These are phyloP conservation scores for Hypoxylon sp. DNA, from an alignment of 2,329 filamentous ascomycete species.

Conservation along the genomic window DNA sequence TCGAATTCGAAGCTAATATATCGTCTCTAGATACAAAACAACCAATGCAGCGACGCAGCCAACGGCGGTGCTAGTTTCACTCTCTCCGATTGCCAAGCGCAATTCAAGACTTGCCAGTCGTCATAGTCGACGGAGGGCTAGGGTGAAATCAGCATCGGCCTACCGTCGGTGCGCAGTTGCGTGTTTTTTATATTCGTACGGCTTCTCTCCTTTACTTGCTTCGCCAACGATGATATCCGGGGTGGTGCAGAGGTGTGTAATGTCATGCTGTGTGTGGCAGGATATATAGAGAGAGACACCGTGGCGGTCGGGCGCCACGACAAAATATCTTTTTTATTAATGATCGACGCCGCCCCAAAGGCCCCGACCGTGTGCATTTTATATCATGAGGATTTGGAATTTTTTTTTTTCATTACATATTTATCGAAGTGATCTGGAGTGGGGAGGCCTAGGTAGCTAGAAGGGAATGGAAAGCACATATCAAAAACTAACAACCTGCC, in stretches of 20 bases:
- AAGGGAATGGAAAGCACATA: slow-evolving; percentile 36
- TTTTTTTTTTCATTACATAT: slow-evolving; percentile 25
- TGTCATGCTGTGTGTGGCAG: slow-evolving; percentile 37
- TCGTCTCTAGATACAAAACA: slow-evolving; percentile 63
- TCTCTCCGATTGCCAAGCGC: slow-evolving; percentile 62
- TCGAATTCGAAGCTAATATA: background rate
- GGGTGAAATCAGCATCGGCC: slow-evolving; percentile 18
- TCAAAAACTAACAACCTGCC: slow-evolving; percentile 22
- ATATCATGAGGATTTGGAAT: slow-evolving; percentile 27
- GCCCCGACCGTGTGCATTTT: slow-evolving; percentile 34
- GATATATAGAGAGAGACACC: slow-evolving; percentile 30
- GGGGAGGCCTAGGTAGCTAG: slow-evolving; percentile 32
- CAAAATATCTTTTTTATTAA: slow-evolving; percentile 35
- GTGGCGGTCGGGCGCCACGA: slow-evolving; percentile 30
- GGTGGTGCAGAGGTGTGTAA: slow-evolving; percentile 9
- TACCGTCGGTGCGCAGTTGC: slow-evolving; percentile 4
- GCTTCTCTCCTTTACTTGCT: slow-evolving; percentile 22
- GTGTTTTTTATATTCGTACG: slow-evolving; percentile 30
- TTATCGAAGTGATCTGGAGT: slow-evolving; percentile 28
- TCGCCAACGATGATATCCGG: slow-evolving; percentile 11
- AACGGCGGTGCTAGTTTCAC: slow-evolving; percentile 59
- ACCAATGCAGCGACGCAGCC: slow-evolving; percentile 63
- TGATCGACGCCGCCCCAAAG: slow-evolving; percentile 28
- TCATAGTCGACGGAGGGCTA: slow-evolving; percentile 22
- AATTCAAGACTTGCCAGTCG: slow-evolving; percentile 48